Base-by-base conservation (phyloP, 75 land plant species). In the Chamaecyparis obtusa region DNA sequence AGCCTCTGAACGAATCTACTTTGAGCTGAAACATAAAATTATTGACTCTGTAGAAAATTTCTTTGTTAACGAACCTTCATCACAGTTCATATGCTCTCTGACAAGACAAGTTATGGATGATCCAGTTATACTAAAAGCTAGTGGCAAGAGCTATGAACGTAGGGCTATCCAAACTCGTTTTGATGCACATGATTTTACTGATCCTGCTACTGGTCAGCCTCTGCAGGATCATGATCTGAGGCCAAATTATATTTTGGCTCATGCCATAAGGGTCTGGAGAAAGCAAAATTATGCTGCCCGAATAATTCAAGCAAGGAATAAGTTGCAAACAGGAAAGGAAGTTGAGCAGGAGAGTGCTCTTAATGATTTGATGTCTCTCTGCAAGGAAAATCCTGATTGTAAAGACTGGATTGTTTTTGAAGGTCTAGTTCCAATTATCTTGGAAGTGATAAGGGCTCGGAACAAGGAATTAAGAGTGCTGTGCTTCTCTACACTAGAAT, bases 341-440 rank as follows among this genome's bases (percentile, higher is more conserved):
- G 75, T 32, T 72, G 75, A 72, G 36, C 33, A 72, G 76, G 76
- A 72, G 32, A 33, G 15, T 32, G 76, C 76, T 1, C 33, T 72
- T 8, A 32, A 13, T 33, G 76, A 72, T 72, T 14, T 72, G 36
- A 30, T 11, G 36, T 11, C 76, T 33, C 36, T 72, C 16, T 72
- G 76, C 37, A 33, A 72, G 36, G 76, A 72, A 33, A 72, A 72
- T 10, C 36, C 36, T 72, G 76, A 72, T 72, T 72, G 76, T 72
- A 72, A 72, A 72, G 76, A 72, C 13, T 72, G 76, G 76, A 33
- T 72, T 72, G 76, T 72, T 33, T 72, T 72, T 32, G 76, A 72
- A 72, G 76, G 76, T 72, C 36, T 72, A 33, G 15, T 72, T 72
- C 76, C 76, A 72, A 72, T 72, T 33, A 72, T 72, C 10, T 72